Base-by-base conservation (phyloP, 202 grass and related monocot genomes). In the Schoenoplectus triqueter region DNA sequence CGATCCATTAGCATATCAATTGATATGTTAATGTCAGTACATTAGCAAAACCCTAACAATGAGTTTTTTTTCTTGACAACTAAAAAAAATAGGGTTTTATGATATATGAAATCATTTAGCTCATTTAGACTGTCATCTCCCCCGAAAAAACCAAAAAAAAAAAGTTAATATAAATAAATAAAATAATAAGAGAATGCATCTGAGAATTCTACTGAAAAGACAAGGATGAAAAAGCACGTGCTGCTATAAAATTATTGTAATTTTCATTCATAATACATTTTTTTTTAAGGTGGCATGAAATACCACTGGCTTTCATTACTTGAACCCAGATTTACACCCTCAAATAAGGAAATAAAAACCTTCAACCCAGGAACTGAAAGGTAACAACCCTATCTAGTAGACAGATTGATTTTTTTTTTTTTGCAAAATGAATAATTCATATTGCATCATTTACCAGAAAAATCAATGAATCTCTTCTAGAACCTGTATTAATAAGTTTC, bases 391-490 rank as follows among this genome's bases (percentile, higher is more conserved):
- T 78, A 60, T 60, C 52, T 17, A 14, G 14, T 2, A 39, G 5
- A 18, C 6, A 78, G 39, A 44, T 14, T 78, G 48, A 52, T 59
- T 11, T 42, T 31, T 59, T 11, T 42, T 31, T 17, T 61, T 78
- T 76, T 78, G 51, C 50, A 57, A 77, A 77, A n/a, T 77, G 10
- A 31, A 31, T 31, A 0, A 41, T 57, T 77, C 20, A 40, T 41
- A 57, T 40, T 40, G 52, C 73, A 57, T 77, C 22, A 40, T 7
- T 77, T 15, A 77, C 21, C 19, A 4, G 2, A 6, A 5, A 5
- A 72, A 48, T 48, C 8, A 40, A 41, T 56, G 49, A 77, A 77
- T 77, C 14, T 56, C 4, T 48, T 77, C 73, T 13, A n/a, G n/a
- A 84, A 57, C 5, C 56, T 50, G 0, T 61, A 62, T 7, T 64